phyloP scores from a whole-genome alignment of 257 asterid species.

The Solanum tarijense region DNA sequence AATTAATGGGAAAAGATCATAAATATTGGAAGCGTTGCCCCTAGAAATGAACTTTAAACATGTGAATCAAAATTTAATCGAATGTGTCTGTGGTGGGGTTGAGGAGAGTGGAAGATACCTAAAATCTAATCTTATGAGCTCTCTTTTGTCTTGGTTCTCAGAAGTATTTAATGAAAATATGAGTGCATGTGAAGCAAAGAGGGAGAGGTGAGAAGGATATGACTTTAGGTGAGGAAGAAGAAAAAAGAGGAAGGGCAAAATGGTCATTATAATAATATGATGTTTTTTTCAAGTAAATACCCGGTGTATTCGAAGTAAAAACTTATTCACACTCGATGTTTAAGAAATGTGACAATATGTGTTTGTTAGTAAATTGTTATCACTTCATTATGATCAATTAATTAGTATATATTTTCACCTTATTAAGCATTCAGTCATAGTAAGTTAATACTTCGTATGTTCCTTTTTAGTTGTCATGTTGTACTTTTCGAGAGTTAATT shows the following conservation, averaged over 20 bases:
- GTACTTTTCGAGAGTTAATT: background rate
- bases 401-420: background rate
- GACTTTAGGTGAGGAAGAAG: background rate
- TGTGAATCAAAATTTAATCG: background rate
- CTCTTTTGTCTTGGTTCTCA: constrained; percentile 23
- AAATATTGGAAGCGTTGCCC: rapidly evolving
- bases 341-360: background rate
- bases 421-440: background rate
- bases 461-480: background rate
- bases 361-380: background rate
- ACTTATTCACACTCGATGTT: background rate
- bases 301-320: background rate
- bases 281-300: background rate
- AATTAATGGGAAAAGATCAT: background rate
- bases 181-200: constrained; percentile 48
- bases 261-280: background rate
- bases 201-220: background rate
- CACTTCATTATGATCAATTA: too few relatives aligned
- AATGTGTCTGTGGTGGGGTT: background rate
- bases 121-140: constrained; percentile 10
- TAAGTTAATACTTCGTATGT: background rate
- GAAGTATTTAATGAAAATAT: constrained; percentile 10
- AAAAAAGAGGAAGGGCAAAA: background rate
- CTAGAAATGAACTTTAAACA: background rate
- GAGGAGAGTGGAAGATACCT: background rate